A percentile compares a stretch with the other conserved stretches of the same genome.
Evolutionary conservation across 768 basidiomycete genomes (phyloP).

Genomic region (Calvatia gigantea): DNA sequence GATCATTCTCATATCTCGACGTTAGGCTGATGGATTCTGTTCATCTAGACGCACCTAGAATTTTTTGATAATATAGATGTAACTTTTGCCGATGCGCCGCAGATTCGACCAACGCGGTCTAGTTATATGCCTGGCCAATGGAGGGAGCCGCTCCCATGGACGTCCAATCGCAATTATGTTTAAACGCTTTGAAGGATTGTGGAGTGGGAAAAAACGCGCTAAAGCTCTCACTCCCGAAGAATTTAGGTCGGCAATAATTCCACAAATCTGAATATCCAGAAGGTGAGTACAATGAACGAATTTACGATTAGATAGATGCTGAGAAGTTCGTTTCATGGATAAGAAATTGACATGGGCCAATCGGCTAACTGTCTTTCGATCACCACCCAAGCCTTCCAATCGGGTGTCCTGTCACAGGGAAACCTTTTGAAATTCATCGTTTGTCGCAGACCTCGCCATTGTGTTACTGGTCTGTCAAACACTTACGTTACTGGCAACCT

Average conservation of each 20-base stretch:
- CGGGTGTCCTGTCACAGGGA: not conserved
- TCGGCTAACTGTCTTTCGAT: not conserved
- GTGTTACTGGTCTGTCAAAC: slow-evolving; percentile 1
- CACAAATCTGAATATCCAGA: not conserved
- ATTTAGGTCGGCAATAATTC: not conserved
- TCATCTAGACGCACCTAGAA: not conserved
- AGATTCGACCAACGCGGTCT: not conserved
- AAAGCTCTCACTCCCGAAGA: not conserved
- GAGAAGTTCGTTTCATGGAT: not conserved
- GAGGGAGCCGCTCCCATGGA: not conserved
- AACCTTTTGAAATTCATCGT: not conserved
- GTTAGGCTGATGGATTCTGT: not conserved
- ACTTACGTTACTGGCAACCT: too few relatives aligned
- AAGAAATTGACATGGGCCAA: slow-evolving; percentile 4
- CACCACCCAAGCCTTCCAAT: not conserved
- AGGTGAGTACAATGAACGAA: slow-evolving; percentile 8
- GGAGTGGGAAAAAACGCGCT: slow-evolving; percentile 1
- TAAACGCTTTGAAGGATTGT: not conserved
- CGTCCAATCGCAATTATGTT: not conserved
- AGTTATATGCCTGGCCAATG: not conserved
- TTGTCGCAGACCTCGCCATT: not conserved
- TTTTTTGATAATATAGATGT: not conserved
- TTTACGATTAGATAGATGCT: not conserved
- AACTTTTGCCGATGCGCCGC: not conserved
- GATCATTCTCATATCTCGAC: not conserved